A percentile compares a stretch with the other conserved stretches of the same genome.
phyloP scores from a whole-genome alignment of 495 filamentous ascomycete species.

The Parachaetomium inaequale region DNA sequence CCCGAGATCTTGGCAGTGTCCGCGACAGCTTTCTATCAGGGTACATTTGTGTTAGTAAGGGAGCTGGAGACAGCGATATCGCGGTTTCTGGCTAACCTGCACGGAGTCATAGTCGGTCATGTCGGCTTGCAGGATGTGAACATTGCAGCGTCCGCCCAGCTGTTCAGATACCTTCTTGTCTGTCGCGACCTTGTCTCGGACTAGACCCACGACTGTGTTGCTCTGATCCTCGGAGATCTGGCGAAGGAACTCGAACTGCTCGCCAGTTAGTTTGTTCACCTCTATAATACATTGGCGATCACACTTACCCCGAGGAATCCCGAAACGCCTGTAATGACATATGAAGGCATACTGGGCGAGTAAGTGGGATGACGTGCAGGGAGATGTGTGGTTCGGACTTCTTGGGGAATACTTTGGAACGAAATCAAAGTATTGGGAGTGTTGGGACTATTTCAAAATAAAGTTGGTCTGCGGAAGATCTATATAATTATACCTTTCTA shows the following conservation, averaged over 20 bases:
- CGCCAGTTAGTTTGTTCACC: neutral
- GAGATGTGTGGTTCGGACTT: too few species aligned
- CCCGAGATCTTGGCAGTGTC: neutral
- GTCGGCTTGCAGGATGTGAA: slow-evolving; percentile 1
- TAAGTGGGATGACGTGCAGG: too few species aligned
- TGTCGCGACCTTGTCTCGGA: neutral
- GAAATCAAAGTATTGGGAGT: too few species aligned
- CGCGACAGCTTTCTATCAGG: neutral
- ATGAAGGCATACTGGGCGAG: neutral
- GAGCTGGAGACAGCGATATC: too few species aligned
- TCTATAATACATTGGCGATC: neutral
- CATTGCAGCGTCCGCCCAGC: neutral
- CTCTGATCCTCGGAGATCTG: neutral
- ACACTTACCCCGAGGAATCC: neutral
- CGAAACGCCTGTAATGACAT: neutral
- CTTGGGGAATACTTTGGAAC: too few species aligned
- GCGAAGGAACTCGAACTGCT: neutral
- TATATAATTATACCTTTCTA: too few species aligned
- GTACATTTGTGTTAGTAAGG: neutral
- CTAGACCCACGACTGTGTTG: neutral
- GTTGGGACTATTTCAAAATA: too few species aligned
- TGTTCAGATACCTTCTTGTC: neutral
- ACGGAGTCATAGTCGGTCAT: neutral
- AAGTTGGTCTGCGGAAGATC: too few species aligned
- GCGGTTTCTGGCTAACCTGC: neutral